Evolutionary conservation across 139 green algal species (phyloP), one percentile per base, ranked within the genome.

Genomic region (Auxenochlorella pyrenoidosa): DNA sequence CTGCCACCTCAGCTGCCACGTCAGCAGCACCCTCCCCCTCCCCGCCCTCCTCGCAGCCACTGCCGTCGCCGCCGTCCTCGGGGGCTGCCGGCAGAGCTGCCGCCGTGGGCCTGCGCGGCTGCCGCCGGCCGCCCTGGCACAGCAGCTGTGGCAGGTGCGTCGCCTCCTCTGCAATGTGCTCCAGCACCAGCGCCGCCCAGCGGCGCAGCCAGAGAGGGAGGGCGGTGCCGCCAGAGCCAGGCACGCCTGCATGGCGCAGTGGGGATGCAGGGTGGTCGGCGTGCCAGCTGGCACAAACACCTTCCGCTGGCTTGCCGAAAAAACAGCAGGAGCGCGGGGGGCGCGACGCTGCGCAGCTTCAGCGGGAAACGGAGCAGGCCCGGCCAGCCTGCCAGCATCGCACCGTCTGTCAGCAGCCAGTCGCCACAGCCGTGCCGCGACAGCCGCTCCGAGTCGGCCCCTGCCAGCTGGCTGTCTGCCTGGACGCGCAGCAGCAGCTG

Each of bases 201-300:
- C 96, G 96, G 58, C 91, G 72, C 34, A 98, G 83, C 96, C 96
- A 98, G 54, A 73, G 71, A 8, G 95, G 95, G n/a, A 94, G 82
- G n/a, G 73, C 81, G 13, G 71, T 44, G 30, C 85, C 75, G 26
- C 79, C 79, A 34, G 44, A 19, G 59, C 75, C 72, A 1, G 38
- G 38, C 8, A 85, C 38, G 71, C 81, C 89, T 76, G 81, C 81
- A 68, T 12, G 12, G 47, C 47, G 12, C 8, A 12, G 47, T 12
- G 8, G 47, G 8, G 47, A n/a, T n/a, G n/a, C n/a, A n/a, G n/a
- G n/a, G n/a, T n/a, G n/a, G n/a, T n/a, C n/a, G n/a, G n/a, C n/a
- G n/a, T n/a, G n/a, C n/a, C 8, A 12, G 47, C 47, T 18, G 47
- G 47, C 47, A 58, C 8, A 18, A 12, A 18, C 12, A 12, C 47